Base-by-base conservation (phyloP, 768 basidiomycete genomes). In the Leccinellum luteum region DNA sequence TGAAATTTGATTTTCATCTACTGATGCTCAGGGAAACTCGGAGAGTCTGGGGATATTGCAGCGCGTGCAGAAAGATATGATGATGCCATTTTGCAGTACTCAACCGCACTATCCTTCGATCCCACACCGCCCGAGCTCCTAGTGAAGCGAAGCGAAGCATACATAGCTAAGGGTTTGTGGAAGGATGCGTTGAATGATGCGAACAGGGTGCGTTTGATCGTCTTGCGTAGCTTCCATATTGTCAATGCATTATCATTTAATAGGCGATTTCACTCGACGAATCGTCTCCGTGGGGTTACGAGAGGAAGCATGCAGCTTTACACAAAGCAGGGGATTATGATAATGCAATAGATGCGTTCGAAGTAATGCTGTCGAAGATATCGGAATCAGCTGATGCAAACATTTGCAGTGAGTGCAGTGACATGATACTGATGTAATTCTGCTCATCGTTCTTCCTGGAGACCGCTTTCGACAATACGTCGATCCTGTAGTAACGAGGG, bases 261-360 rank as follows among this genome's bases (percentile, higher is more conserved):
- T 8, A 60, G 60, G 60, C 8, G 3, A 58, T 60, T 12, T 15
- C 15, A 28, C 52, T 47, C 4, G 49, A 60, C 3, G 52, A 49
- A 1, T 58, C 34, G n/a, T 58, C 43, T 38, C 48, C 44, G 3
- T 43, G 12, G 6, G 60, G 56, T 3, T 58, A 54, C 3, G 44
- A 51, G 31, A 38, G 25, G 13, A 60, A 44, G 19, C 28, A 47
- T 51, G 49, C 21, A 5, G 56, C 56, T 1, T 41, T 57, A 27
- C 48, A 9, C 6, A 17, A 21, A 6, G 48, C 43, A 2, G 56
- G 28, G 2, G 8, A 9, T 19, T 25, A 47, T 15, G 28, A 10
- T 1, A 17, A 48, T 30, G 56, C 32, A 14, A 27, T 54, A 6
- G 17, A 53, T 9, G 51, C 48, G 35, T 51, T 44, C 13, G 48